A percentile compares a stretch with the other conserved stretches of the same genome.
phyloP scores from a whole-genome alignment of 257 asterid genomes.

The Thymus quinquecostatus region DNA sequence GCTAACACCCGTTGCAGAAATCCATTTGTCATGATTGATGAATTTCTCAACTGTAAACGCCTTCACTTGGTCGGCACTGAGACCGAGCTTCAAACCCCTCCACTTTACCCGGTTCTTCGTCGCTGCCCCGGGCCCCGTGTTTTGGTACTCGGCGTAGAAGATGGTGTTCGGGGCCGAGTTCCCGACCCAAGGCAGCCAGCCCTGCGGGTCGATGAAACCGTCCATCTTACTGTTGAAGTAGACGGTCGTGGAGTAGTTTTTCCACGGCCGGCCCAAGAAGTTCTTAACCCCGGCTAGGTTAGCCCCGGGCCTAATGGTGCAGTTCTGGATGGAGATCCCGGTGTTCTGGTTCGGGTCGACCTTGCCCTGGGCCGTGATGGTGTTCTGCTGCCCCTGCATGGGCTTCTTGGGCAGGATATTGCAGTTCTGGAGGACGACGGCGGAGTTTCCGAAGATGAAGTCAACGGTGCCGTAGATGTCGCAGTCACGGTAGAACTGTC shows the following conservation, averaged over 20 bases:
- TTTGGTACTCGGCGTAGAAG: constrained; percentile 69
- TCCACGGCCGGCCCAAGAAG: constrained; percentile 90
- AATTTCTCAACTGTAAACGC: constrained; percentile 68
- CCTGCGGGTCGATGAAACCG: constrained; percentile 55
- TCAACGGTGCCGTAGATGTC: constrained; percentile 55
- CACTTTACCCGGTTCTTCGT: constrained; percentile 73
- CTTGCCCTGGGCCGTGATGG: constrained; percentile 62
- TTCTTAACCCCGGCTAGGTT: constrained; percentile 59
- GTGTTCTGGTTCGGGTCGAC: constrained; percentile 59
- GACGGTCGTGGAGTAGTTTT: constrained; percentile 75
- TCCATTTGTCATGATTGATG: constrained; percentile 64
- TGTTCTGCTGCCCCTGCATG: constrained; percentile 51
- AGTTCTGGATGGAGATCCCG: constrained; percentile 77
- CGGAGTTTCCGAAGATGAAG: constrained; percentile 61
- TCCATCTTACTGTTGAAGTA: constrained; percentile 46
- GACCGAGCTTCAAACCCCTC: constrained; percentile 72
- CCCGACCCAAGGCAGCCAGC: constrained; percentile 96
- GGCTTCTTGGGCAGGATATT: constrained; percentile 51
- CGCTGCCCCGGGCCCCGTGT: constrained; percentile 62
- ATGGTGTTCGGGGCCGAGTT: constrained; percentile 67
- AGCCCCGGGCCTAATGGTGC: constrained; percentile 55
- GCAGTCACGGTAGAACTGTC: constrained; percentile 64
- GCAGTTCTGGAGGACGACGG: constrained; percentile 49
- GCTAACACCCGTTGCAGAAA: constrained; percentile 50
- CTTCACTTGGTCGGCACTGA: constrained; percentile 43